These are phyloP conservation scores for Yamadazyma laniorum DNA, from an alignment of 805 yeast genomes.

Conservation along the genomic window DNA sequence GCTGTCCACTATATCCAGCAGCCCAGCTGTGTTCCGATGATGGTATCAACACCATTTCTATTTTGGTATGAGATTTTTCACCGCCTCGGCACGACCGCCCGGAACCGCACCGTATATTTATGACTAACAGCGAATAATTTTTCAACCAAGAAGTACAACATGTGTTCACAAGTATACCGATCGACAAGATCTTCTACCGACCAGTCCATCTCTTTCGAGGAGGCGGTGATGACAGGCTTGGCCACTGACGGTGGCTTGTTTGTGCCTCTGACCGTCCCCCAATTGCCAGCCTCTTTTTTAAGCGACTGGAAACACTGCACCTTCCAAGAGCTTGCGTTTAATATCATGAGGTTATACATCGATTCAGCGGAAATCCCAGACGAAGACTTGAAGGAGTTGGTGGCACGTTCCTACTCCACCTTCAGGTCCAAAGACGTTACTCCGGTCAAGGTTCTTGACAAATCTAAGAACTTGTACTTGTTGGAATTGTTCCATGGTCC, in stretches of 20 bases:
- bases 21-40: no score
- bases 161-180: slow-evolving; percentile 60
- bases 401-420: slow-evolving; percentile 78
- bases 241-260: slow-evolving; percentile 97
- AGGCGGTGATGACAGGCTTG: slow-evolving; percentile 82
- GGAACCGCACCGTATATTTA: not conserved
- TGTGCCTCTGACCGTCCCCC: slow-evolving; percentile 81
- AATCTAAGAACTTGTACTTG: slow-evolving; percentile 55
- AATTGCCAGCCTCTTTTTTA: slow-evolving; percentile 54
- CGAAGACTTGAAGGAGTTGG: slow-evolving; percentile 60
- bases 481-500: slow-evolving; percentile 98
- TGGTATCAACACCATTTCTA: no score
- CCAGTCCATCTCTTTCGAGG: slow-evolving; percentile 67
- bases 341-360: slow-evolving; percentile 80
- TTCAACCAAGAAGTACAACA: not conserved
- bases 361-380: slow-evolving; percentile 68
- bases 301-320: slow-evolving; percentile 68
- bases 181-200: slow-evolving; percentile 67
- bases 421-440: slow-evolving; percentile 88
- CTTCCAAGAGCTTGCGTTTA: slow-evolving; percentile 84
- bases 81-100: no score
- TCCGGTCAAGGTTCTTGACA: slow-evolving; percentile 69
- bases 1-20: no score
- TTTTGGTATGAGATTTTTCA: no score
- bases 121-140: not conserved